Percentiles rank a stretch among this genome's conserved stretches.
Evolutionary conservation across 2,329 filamentous ascomycete genomes (phyloP).

Genomic region (Elsinoe ampelina): DNA sequence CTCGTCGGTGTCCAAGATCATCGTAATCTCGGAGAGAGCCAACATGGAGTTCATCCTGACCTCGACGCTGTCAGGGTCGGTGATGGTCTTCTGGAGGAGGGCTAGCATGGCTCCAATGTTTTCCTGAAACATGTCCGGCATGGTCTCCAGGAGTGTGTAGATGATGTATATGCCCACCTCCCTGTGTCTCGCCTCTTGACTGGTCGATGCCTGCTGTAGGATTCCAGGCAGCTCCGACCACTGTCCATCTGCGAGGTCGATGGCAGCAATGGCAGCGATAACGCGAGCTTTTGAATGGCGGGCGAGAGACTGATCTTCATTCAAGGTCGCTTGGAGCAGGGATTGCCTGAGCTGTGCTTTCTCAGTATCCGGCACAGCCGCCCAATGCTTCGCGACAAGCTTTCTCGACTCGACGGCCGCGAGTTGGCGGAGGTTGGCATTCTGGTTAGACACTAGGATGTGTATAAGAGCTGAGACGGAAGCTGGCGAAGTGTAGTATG

Average conservation of each 20-base stretch:
- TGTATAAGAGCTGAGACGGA: conserved; percentile 80
- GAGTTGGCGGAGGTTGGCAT: conserved; percentile 68
- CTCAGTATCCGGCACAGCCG: conserved; percentile 57
- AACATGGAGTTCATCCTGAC: conserved; percentile 92
- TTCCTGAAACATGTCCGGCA: conserved; percentile 74
- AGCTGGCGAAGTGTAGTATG: conserved; percentile 79
- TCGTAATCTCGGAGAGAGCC: conserved; percentile 76
- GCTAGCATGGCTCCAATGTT: conserved; percentile 71
- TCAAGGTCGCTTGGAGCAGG: conserved; percentile 72
- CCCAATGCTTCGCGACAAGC: conserved; percentile 80
- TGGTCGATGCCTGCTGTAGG: conserved; percentile 70
- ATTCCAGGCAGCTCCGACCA: conserved; percentile 73
- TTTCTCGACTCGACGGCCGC: conserved; percentile 84
- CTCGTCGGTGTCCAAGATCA: conserved; percentile 82
- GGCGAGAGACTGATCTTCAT: conserved; percentile 65
- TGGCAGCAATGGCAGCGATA: conserved; percentile 73
- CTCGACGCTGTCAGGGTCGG: conserved; percentile 81
- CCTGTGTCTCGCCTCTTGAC: conserved; percentile 64
- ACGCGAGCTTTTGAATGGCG: conserved; percentile 83
- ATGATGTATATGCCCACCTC: conserved; percentile 91
- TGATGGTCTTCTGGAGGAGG: conserved; percentile 78
- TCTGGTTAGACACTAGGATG: conserved; percentile 70
- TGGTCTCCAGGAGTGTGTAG: conserved; percentile 80
- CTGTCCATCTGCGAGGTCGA: conserved; percentile 79
- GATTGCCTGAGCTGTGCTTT: conserved; percentile 73